These are phyloP conservation scores for Claviceps sp. DNA, from an alignment of 2,329 filamentous ascomycete species.

Conservation along the genomic window DNA sequence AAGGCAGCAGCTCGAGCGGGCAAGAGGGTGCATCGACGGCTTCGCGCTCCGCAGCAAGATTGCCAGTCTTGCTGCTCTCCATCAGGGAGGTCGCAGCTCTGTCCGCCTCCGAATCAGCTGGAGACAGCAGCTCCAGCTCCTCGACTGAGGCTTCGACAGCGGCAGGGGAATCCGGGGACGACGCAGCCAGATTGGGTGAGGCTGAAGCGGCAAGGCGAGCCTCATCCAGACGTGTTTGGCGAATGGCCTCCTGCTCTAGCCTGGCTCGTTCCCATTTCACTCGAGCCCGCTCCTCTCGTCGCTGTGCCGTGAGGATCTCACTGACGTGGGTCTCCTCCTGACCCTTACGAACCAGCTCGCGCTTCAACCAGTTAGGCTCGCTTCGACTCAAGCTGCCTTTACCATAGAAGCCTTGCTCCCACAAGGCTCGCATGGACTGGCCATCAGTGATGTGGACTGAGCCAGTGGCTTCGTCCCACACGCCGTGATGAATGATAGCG, in stretches of 20 bases:
- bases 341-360: slow-evolving; percentile 62
- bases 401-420: slow-evolving; percentile 96
- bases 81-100: not conserved
- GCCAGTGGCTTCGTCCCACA: slow-evolving; percentile 69
- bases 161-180: not conserved
- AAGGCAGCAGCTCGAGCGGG: no score
- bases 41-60: no score
- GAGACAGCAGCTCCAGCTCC: not conserved
- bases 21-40: no score
- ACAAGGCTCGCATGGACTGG: slow-evolving; percentile 63
- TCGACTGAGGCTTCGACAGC: not conserved
- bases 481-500: slow-evolving; percentile 51
- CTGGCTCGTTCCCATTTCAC: slow-evolving; percentile 89
- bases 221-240: slow-evolving; percentile 46
- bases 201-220: slow-evolving; percentile 17
- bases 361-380: slow-evolving; percentile 83
- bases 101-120: slow-evolving; percentile 2
- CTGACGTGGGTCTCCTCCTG: slow-evolving; percentile 55
- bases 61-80: not conserved
- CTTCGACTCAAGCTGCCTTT: slow-evolving; percentile 88
- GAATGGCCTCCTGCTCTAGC: slow-evolving; percentile 71
- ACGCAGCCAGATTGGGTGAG: not conserved
- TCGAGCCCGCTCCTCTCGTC: slow-evolving; percentile 67
- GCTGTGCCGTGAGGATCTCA: slow-evolving; percentile 64
- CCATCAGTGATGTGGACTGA: slow-evolving; percentile 76